These are phyloP conservation scores for Candida glaebosa DNA, from an alignment of 805 yeast genomes.

Conservation along the genomic window DNA sequence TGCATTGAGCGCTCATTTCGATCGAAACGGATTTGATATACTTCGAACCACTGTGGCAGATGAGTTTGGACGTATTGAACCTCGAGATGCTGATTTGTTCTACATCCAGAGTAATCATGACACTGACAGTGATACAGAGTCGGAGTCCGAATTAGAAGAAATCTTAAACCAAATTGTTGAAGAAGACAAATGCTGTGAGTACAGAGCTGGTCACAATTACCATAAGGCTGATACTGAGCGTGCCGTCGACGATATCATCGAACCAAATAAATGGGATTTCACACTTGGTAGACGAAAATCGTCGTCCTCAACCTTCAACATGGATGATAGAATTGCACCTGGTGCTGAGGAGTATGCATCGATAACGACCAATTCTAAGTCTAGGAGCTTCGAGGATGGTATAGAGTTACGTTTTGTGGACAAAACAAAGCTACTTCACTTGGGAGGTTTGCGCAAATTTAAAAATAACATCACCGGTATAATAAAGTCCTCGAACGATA, in stretches of 20 bases:
- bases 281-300: not conserved
- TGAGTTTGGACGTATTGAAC: not conserved
- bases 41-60: not conserved
- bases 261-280: slow-evolving; percentile 6
- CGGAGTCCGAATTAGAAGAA: slow-evolving; percentile 5
- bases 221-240: slow-evolving; percentile 11
- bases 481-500: slow-evolving; percentile 12
- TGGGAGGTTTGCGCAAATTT: slow-evolving; percentile 30
- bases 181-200: not conserved
- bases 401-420: slow-evolving; percentile 22
- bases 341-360: slow-evolving; percentile 1
- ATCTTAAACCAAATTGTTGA: not conserved
- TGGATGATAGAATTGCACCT: not conserved
- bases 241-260: slow-evolving; percentile 15
- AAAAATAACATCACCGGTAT: slow-evolving; percentile 38
- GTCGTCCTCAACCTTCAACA: not conserved
- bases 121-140: not conserved
- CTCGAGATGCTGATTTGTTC: slow-evolving; percentile 1
- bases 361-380: slow-evolving; percentile 15
- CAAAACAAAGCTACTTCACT: slow-evolving; percentile 14
- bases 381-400: slow-evolving; percentile 37
- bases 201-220: not conserved
- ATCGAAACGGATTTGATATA: not conserved
- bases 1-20: not conserved
- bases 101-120: not conserved